Conservation (phyloP, 2,329 filamentous ascomycete genomes). For the Neophaeococcomyces mojaviensis region DNA sequence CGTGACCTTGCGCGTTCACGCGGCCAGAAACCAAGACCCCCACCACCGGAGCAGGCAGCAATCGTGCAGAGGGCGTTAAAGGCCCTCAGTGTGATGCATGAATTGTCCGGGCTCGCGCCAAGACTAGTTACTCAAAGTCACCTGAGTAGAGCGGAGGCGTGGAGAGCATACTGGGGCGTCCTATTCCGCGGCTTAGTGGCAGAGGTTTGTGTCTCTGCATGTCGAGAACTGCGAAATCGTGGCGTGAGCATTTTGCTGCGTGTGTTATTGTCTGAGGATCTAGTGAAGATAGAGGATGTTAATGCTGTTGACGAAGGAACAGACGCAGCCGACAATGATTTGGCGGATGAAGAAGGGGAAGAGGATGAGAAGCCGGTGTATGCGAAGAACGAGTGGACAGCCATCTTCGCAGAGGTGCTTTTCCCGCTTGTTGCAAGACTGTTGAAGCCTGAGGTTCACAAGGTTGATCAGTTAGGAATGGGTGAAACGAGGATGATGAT, state of each 20-base stretch:
- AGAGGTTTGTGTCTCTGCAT: conserved; percentile 63
- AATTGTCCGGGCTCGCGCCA: conserved; percentile 73
- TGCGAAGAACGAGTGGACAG: conserved; percentile 85
- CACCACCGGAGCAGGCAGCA: conserved; percentile 53
- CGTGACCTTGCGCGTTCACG: conserved; percentile 21
- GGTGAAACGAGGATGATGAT: conserved; percentile 88
- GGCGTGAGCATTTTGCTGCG: conserved; percentile 81
- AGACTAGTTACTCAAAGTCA: conserved; percentile 87
- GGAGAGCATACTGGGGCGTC: conserved; percentile 96
- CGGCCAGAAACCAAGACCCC: conserved; percentile 17
- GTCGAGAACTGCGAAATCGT: conserved; percentile 82
- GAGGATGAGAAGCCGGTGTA: conserved; percentile 27
- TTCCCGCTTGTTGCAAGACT: conserved; percentile 84
- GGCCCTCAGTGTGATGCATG: conserved; percentile 73
- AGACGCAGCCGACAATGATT: background rate
- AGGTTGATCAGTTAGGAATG: conserved; percentile 86
- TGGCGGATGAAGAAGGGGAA: background rate
- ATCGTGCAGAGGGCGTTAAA: conserved; percentile 70
- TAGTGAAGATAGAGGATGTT: conserved; percentile 33
- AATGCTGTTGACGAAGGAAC: background rate
- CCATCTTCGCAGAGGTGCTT: conserved; percentile 87
- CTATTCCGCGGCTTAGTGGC: conserved; percentile 82
- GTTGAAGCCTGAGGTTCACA: conserved; percentile 90
- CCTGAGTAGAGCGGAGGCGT: conserved; percentile 81
- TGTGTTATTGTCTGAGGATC: conserved; percentile 72